Percentiles rank a stretch among this genome's conserved stretches.
Conservation (phyloP, 805 yeast species). For the Kazachstania taianensis region DNA sequence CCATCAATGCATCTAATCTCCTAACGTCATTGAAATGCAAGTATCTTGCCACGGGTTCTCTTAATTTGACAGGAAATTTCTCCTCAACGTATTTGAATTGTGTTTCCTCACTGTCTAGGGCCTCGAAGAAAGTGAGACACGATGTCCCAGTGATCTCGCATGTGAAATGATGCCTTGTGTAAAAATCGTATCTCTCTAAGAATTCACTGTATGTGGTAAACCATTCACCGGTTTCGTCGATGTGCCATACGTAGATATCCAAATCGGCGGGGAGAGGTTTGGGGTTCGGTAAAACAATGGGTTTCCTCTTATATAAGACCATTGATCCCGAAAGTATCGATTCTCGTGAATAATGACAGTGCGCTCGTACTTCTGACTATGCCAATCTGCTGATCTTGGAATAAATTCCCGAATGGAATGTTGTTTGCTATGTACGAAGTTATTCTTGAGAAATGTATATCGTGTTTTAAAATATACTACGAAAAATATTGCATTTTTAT, state of each 20-base stretch:
- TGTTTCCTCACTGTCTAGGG: conserved; percentile 61
- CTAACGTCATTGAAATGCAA: conserved; percentile 75
- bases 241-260: conserved; percentile 63
- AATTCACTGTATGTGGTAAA: conserved; percentile 69
- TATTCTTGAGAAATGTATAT: too few relatives aligned
- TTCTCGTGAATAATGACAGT: too few relatives aligned
- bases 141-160: conserved; percentile 95
- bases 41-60: conserved; percentile 82
- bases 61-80: conserved; percentile 80
- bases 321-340: conserved; percentile 17
- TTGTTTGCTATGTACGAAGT: too few relatives aligned
- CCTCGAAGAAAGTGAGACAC: conserved; percentile 84
- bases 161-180: conserved; percentile 67
- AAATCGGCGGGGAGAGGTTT: conserved; percentile 47
- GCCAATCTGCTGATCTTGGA: too few relatives aligned
- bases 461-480: too few relatives aligned
- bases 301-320: conserved; percentile 72
- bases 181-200: conserved; percentile 60
- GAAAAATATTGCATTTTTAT: too few relatives aligned
- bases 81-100: conserved; percentile 59
- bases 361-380: too few relatives aligned
- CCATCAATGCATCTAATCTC: conserved; percentile 79
- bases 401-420: too few relatives aligned
- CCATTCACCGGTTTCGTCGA: conserved; percentile 85
- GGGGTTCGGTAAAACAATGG: conserved; percentile 49